Evolutionary conservation across 2,329 filamentous ascomycete genomes (phyloP).

Genomic region (Claviceps paspali): DNA sequence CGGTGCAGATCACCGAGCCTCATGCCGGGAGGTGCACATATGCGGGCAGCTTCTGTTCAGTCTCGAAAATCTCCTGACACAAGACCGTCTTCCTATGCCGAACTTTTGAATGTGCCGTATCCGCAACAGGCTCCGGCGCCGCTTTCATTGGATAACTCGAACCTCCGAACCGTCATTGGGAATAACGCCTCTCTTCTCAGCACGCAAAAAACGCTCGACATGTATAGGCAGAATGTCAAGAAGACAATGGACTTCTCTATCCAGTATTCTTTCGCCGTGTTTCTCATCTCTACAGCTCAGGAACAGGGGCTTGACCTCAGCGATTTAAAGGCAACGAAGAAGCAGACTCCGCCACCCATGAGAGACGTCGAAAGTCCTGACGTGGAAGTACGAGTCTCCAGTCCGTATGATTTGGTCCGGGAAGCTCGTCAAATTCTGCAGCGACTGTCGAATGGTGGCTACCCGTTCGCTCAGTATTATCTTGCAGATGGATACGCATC

Average conservation of each 20-base stretch:
- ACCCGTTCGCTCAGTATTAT: constrained; percentile 97
- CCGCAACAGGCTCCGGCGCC: constrained; percentile 59
- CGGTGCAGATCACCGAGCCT: constrained; percentile 47
- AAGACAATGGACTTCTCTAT: constrained; percentile 85
- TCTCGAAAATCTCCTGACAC: constrained; percentile 41
- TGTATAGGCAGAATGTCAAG: constrained; percentile 95
- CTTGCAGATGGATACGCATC: constrained; percentile 88
- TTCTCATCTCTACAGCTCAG: constrained; percentile 78
- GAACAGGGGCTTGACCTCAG: constrained; percentile 49
- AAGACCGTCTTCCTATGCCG: constrained; percentile 38
- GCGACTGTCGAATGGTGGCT: constrained; percentile 69
- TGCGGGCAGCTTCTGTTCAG: constrained; percentile 32
- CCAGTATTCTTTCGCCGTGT: constrained; percentile 93
- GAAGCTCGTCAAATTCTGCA: constrained; percentile 86
- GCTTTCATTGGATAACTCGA: constrained; percentile 63
- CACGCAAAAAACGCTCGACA: constrained; percentile 85
- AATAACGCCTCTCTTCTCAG: constrained; percentile 83
- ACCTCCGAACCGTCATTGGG: constrained; percentile 64
- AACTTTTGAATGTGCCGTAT: constrained; percentile 55
- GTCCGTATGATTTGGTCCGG: constrained; percentile 54
- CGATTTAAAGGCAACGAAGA: constrained; percentile 29
- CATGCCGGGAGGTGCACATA: constrained; percentile 24
- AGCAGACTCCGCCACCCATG: constrained; percentile 26
- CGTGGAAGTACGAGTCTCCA: constrained; percentile 30
- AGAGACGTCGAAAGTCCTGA: constrained; percentile 32